phyloP scores from a whole-genome alignment of 495 filamentous ascomycete species.

The Daldinia decipiens region DNA sequence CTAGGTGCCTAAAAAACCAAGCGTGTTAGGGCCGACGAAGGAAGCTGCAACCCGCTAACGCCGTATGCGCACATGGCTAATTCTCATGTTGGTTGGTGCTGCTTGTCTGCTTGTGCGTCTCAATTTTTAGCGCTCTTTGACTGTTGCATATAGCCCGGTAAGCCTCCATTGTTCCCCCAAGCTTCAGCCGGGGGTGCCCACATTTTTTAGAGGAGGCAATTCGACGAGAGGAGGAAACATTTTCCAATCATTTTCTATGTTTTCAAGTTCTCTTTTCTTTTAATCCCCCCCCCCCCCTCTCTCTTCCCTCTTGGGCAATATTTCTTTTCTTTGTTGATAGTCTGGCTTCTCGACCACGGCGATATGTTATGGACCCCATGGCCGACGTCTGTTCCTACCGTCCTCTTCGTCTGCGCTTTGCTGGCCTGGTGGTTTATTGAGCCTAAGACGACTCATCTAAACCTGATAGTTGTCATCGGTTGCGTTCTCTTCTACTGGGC shows the following conservation, averaged over 20 bases:
- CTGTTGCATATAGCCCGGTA: conserved; percentile 5
- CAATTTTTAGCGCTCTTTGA: conserved; percentile 18
- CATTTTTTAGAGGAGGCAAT: conserved; percentile 39
- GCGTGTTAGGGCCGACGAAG: neutral
- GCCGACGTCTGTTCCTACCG: conserved; percentile 59
- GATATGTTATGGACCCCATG: conserved; percentile 64
- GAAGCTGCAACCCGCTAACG: neutral
- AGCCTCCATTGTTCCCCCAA: conserved; percentile 17
- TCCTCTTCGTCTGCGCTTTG: conserved; percentile 61
- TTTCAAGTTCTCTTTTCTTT: conserved; percentile 24
- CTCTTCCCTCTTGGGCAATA: conserved; percentile 36
- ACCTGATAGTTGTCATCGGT: conserved; percentile 57
- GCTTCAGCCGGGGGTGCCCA: conserved; percentile 23
- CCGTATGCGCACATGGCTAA: conserved; percentile 1
- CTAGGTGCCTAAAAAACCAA: neutral
- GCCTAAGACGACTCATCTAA: conserved; percentile 58
- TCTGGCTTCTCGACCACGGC: conserved; percentile 50
- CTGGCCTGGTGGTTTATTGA: conserved; percentile 62
- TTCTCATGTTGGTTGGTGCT: neutral
- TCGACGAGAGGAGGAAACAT: conserved; percentile 40
- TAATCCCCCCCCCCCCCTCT: conserved; percentile 26
- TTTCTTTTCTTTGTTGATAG: conserved; percentile 37
- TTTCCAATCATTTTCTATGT: conserved; percentile 36
- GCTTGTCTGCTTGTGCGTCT: neutral
- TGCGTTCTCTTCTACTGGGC: conserved; percentile 60